Percentiles rank a stretch among this genome's conserved stretches.
Conservation (phyloP, 2,329 filamentous ascomycete genomes). For the Scytalidium sp. region DNA sequence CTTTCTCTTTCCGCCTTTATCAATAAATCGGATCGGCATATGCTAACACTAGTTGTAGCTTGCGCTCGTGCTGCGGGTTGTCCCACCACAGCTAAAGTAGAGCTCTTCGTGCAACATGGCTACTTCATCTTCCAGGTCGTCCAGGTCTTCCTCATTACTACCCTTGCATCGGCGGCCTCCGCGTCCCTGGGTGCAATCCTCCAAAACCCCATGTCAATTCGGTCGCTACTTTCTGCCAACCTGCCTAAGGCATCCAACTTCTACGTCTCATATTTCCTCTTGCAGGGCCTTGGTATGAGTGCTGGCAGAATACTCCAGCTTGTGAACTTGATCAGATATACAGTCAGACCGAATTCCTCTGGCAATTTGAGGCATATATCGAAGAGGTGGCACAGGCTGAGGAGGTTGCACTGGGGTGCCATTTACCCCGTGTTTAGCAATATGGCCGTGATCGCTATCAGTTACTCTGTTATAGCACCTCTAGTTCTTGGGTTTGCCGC, state of each 20-base stretch:
- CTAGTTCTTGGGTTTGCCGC: slow-evolving; percentile 63
- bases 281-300: slow-evolving; percentile 63
- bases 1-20: not conserved
- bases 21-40: slow-evolving; percentile 10
- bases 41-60: slow-evolving; percentile 29
- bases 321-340: slow-evolving; percentile 52
- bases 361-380: slow-evolving; percentile 62
- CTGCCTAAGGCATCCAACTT: slow-evolving; percentile 65
- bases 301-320: slow-evolving; percentile 57
- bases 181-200: slow-evolving; percentile 51
- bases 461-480: slow-evolving; percentile 63
- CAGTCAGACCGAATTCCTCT: slow-evolving; percentile 53
- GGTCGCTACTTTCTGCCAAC: slow-evolving; percentile 49
- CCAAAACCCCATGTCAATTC: slow-evolving; percentile 43
- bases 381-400: slow-evolving; percentile 49
- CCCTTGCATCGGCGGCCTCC: slow-evolving; percentile 58
- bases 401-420: slow-evolving; percentile 55
- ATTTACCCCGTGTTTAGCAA: slow-evolving; percentile 56
- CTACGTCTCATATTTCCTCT: slow-evolving; percentile 65
- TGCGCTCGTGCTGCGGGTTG: slow-evolving; percentile 58
- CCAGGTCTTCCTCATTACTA: slow-evolving; percentile 68
- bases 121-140: slow-evolving; percentile 64
- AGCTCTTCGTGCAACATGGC: slow-evolving; percentile 60
- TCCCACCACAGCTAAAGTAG: slow-evolving; percentile 55
- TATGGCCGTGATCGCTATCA: slow-evolving; percentile 53